A percentile compares a stretch with the other conserved stretches of the same genome.
These are phyloP conservation scores for Daldinia sp. DNA, from an alignment of 2,329 filamentous ascomycete species.

Conservation along the genomic window DNA sequence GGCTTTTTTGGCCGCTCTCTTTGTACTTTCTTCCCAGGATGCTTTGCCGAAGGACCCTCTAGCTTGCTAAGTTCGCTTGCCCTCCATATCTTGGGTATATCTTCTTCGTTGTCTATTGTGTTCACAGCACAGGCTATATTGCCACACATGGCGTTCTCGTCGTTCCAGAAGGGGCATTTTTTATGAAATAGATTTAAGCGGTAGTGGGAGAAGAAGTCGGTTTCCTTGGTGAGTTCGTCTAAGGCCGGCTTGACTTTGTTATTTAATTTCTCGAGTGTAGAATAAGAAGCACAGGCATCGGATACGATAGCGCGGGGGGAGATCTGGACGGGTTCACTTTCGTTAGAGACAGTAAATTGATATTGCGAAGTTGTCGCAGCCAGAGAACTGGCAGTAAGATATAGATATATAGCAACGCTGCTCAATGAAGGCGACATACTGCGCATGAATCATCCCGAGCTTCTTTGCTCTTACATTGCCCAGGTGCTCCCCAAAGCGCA, in stretches of 20 bases:
- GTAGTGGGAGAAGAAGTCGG: constrained; percentile 99
- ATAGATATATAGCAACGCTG: constrained; percentile 35
- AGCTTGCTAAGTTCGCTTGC: constrained; percentile 91
- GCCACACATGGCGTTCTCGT: constrained; percentile 91
- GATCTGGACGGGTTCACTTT: constrained; percentile 65
- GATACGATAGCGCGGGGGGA: constrained; percentile 88
- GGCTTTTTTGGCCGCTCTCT: constrained; percentile 75
- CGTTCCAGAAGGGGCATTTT: constrained; percentile 94
- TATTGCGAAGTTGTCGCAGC: constrained; percentile 35
- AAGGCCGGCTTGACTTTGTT: constrained; percentile 77
- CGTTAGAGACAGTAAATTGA: constrained; percentile 52
- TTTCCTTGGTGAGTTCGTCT: constrained; percentile 81
- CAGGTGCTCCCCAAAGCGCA: constrained; percentile 60
- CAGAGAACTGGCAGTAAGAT: constrained; percentile 37
- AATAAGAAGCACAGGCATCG: constrained; percentile 94
- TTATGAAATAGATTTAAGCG: constrained; percentile 94
- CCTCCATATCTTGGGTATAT: constrained; percentile 91
- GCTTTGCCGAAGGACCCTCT: constrained; percentile 87
- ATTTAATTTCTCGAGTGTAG: constrained; percentile 87
- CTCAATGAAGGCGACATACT: constrained; percentile 54
- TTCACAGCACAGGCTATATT: constrained; percentile 97
- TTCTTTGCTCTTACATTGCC: constrained; percentile 53
- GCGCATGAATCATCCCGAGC: constrained; percentile 58
- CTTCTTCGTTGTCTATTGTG: constrained; percentile 92
- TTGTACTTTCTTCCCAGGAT: constrained; percentile 80